Base-by-base conservation (phyloP, 2,329 filamentous ascomycete genomes). In the Colletotrichum camelliae region DNA sequence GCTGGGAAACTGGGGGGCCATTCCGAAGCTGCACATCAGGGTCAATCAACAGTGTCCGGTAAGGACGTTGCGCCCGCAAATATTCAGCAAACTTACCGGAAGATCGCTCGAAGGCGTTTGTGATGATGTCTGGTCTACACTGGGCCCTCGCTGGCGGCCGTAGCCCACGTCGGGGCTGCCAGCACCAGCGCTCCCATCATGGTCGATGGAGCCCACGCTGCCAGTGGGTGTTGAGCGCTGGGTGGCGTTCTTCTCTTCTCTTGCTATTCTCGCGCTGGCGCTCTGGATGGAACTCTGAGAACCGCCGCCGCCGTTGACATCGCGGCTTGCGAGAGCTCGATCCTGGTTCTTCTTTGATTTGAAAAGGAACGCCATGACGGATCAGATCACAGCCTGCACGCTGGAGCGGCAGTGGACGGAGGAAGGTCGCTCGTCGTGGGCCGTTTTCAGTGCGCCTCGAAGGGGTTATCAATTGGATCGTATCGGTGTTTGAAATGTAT, bases 341-440 rank as follows among this genome's bases (percentile, higher is more conserved):
- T 93, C 92, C 84, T 94, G 92, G 82, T 91, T 90, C 86, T 95
- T 95, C 86, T 95, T 96, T 72, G 93, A 94, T 85, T 95, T 95
- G 88, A 96, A 96, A 77, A 96, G 89, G 85, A 96, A 96, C 79
- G 94, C 93, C 94, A 96, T 96, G 85, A 84, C 88, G 84, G 81
- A 80, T 85, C 82, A 74, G 37, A 65, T 76, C 70, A 83, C 80
- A 81, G 82, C 81, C 84, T 83, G 84, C 83, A 82, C 81, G 80
- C 82, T 48, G 82, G 84, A 83, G 74, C 74, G 74, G 74, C 74
- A 76, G 48, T 70, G 16, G 52, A 80, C 81, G 80, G 70, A 37
- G 35, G 24, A n/a, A 10, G 64, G 21, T 65, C 57, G 58, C 43
- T 72, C 68, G 43, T 21, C 43, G 77, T 72, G 67, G 69, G 72